Evolutionary conservation across 2,329 filamentous ascomycete genomes (phyloP), one percentile per base, ranked within the genome.

Genomic region (Pseudocercospora cruenta): DNA sequence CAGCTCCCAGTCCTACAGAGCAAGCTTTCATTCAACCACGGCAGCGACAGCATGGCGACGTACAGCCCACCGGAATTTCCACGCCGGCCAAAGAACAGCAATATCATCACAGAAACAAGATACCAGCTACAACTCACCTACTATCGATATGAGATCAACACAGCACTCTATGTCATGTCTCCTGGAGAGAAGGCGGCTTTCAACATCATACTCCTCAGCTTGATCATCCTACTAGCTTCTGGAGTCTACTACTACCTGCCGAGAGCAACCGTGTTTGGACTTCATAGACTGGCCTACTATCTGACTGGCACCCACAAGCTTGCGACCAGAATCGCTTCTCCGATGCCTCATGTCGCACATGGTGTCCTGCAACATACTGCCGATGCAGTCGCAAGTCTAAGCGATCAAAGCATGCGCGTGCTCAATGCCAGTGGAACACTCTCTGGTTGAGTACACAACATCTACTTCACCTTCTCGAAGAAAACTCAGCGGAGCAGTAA

Each of bases 81-180:
- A 19, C 65, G 67, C 1, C 70, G 71, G 24, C 67, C 69, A 2
- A 72, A 72, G 60, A 36, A 55, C 21, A 62, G 65, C 51, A 70
- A 66, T 26, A 22, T 70, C 64, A 58, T 73, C 57, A 58, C 66
- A 31, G 63, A 69, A 33, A 33, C 65, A 26, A 60, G 62, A 24
- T 74, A 75, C 45, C 72, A 71, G 57, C 55, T 69, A 10, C 65
- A 72, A 43, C 66, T 75, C 47, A 58, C 64, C 28, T 73, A 75
- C 67, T 74, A 72, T 58, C 72, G 71, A 22, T 75, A 75, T 54
- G 67, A 73, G 51, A 59, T 75, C 64, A 73, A 73, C 64, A 72
- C 72, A 6, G 69, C 66, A 4, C 64, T 71, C 5, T 75, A 75
- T 62, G 71, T 75, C 60, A 73, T 75, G 72, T 72, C 69, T 9